phyloP scores from a whole-genome alignment of 768 basidiomycete genomes.

The Leucosporidium creatinivorum region DNA sequence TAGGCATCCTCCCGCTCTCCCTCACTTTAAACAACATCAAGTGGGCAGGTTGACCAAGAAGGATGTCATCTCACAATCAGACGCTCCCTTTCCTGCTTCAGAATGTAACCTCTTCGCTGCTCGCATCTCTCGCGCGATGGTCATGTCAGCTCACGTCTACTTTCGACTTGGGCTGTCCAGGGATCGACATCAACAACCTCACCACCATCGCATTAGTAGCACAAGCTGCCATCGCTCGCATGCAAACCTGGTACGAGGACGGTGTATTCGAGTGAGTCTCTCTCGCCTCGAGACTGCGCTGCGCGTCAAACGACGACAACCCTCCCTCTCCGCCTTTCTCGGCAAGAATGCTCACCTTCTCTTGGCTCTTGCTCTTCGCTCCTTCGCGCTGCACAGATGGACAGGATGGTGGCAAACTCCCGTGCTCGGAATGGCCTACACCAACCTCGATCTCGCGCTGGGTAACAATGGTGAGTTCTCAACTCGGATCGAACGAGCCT shows the following conservation, averaged over 20 bases:
- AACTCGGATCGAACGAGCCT: not conserved
- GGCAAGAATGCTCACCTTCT: too few relatives aligned
- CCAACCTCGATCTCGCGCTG: conserved; percentile 16
- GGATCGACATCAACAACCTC: conserved; percentile 21
- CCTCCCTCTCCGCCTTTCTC: not conserved
- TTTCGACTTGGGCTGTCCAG: not conserved
- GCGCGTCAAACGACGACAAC: not conserved
- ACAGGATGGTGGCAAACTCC: conserved; percentile 22
- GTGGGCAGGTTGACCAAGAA: not conserved
- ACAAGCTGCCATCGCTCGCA: conserved; percentile 10
- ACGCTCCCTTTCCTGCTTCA: not conserved
- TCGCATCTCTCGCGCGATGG: not conserved
- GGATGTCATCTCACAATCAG: not conserved
- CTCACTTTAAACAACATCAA: too few relatives aligned
- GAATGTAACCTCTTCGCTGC: not conserved
- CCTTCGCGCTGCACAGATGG: conserved; percentile 3
- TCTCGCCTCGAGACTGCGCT: too few relatives aligned
- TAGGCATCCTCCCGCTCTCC: too few relatives aligned
- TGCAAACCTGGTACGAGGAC: conserved; percentile 26
- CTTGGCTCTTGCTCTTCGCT: too few relatives aligned
- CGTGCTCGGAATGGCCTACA: conserved; percentile 16
- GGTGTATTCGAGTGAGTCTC: conserved; percentile 18
- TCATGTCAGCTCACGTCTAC: not conserved
- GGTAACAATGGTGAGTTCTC: conserved; percentile 8
- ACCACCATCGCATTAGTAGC: conserved; percentile 12